phyloP scores from a whole-genome alignment of 768 basidiomycete species.

The Leccinellum albellum region DNA sequence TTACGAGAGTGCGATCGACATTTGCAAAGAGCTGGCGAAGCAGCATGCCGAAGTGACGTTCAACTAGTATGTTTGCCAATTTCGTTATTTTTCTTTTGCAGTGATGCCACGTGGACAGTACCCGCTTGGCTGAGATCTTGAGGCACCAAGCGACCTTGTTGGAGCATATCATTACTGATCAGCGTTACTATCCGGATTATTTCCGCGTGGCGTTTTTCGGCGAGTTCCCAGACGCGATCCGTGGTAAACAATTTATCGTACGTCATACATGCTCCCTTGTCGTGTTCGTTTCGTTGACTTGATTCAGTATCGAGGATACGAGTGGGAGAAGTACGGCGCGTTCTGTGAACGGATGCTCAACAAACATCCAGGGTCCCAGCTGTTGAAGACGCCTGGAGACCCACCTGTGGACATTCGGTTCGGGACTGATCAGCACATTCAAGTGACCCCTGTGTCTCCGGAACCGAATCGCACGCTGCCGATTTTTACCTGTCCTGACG shows the following conservation, averaged over 20 bases:
- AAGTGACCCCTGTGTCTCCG: constrained; percentile 80
- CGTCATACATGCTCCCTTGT: constrained; percentile 15
- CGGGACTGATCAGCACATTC: constrained; percentile 80
- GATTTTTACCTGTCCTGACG: constrained; percentile 83
- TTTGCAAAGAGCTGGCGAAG: constrained; percentile 85
- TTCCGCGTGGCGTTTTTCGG: constrained; percentile 94
- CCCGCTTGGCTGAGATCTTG: constrained; percentile 79
- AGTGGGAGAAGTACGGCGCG: constrained; percentile 89
- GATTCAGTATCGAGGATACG: constrained; percentile 82
- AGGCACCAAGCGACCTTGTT: constrained; percentile 83
- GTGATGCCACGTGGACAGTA: constrained; percentile 38
- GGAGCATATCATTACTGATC: constrained; percentile 80
- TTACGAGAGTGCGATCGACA: constrained; percentile 92
- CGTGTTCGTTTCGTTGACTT: neutral
- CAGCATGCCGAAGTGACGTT: constrained; percentile 90
- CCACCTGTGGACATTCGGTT: constrained; percentile 78
- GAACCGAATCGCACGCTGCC: constrained; percentile 76
- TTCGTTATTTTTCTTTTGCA: neutral
- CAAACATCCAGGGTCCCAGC: constrained; percentile 82
- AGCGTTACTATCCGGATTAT: constrained; percentile 87
- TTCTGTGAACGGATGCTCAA: constrained; percentile 90
- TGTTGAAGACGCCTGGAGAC: constrained; percentile 70
- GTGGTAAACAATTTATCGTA: constrained; percentile 89
- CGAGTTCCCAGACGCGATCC: constrained; percentile 79
- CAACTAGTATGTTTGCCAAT: constrained; percentile 64